Evolutionary conservation across 305 asterid species (phyloP).

Genomic region (Fraxinus paxiana): DNA sequence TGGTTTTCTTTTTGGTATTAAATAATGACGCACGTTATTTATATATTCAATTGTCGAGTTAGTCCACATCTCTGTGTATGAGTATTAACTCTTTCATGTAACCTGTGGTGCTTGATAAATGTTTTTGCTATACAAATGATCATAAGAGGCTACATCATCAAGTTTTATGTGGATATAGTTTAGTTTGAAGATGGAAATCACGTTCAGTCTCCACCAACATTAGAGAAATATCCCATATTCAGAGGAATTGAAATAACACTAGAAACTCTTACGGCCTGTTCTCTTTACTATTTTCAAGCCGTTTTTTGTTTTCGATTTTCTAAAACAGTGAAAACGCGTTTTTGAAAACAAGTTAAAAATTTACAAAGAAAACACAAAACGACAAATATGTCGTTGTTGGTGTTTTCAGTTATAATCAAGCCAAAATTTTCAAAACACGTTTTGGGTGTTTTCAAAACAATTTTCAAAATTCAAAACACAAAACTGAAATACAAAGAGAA

Average conservation of each 20-base stretch:
- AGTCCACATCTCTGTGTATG: conserved; percentile 12
- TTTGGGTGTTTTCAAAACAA: too few relatives aligned
- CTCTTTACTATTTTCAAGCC: too few relatives aligned
- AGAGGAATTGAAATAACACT: background rate
- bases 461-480: too few relatives aligned
- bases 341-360: too few relatives aligned
- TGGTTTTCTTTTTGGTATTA: conserved; percentile 9
- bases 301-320: too few relatives aligned
- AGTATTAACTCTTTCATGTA: background rate
- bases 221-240: conserved; percentile 11
- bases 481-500: too few relatives aligned
- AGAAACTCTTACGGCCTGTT: background rate
- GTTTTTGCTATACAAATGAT: background rate
- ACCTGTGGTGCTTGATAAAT: conserved; percentile 1
- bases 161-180: background rate
- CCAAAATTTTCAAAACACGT: too few relatives aligned
- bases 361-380: too few relatives aligned
- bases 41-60: background rate
- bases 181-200: background rate
- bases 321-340: too few relatives aligned
- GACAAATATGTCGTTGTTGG: too few relatives aligned
- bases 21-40: background rate
- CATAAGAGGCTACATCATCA: background rate
- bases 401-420: too few relatives aligned
- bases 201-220: background rate